These are phyloP conservation scores for Globisporangium barbulae DNA, from an alignment of 352 stramenopile genomes.

Conservation along the genomic window DNA sequence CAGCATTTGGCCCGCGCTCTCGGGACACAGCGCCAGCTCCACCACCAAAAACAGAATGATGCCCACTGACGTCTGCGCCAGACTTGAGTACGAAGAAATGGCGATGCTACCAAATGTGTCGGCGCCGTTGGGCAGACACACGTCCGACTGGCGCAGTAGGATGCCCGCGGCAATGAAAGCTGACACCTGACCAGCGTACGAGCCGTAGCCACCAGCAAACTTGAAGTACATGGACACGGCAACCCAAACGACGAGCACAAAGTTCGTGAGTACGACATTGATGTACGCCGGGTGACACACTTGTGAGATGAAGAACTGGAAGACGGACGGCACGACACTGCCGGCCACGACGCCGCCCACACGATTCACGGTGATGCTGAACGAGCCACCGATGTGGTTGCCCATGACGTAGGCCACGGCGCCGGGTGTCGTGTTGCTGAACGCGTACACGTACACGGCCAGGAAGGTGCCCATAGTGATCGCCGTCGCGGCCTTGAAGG, in stretches of 20 bases:
- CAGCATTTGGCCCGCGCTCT: slow-evolving; percentile 61
- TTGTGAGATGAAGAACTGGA: slow-evolving; percentile 51
- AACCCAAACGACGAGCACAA: slow-evolving; percentile 54
- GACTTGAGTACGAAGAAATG: slow-evolving; percentile 72
- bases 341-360: slow-evolving; percentile 44
- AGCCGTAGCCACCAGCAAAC: slow-evolving; percentile 53
- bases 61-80: slow-evolving; percentile 74
- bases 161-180: slow-evolving; percentile 65
- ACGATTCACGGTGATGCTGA: slow-evolving; percentile 49
- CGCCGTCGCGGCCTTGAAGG: slow-evolving; percentile 31
- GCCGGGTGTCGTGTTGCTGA: slow-evolving; percentile 32
- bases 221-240: slow-evolving; percentile 62
- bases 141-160: slow-evolving; percentile 56
- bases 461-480: slow-evolving; percentile 38
- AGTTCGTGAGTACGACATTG: slow-evolving; percentile 36
- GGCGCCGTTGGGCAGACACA: slow-evolving; percentile 37
- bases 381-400: slow-evolving; percentile 53
- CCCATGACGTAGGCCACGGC: slow-evolving; percentile 50
- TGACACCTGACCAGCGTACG: slow-evolving; percentile 56
- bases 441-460: slow-evolving; percentile 43
- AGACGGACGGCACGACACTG: slow-evolving; percentile 45
- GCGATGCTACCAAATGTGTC: slow-evolving; percentile 42
- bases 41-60: slow-evolving; percentile 75
- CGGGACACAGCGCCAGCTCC: slow-evolving; percentile 60
- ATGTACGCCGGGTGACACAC: slow-evolving; percentile 24